phyloP scores from a whole-genome alignment of 306 rosid species.

The Rosa rugosa region DNA sequence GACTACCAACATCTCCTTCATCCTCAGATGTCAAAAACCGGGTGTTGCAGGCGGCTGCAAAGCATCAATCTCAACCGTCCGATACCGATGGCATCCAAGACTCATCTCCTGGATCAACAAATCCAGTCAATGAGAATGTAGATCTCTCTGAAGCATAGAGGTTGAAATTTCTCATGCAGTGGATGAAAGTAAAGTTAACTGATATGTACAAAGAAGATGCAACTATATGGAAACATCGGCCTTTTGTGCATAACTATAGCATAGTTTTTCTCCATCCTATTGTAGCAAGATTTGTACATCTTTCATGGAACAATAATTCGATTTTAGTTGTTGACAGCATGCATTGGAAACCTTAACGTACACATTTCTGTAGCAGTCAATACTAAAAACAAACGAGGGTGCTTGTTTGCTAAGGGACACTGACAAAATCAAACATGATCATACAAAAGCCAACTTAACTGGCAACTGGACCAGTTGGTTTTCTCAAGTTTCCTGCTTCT shows the following conservation, averaged over 20 bases:
- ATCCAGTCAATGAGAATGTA: constrained; percentile 49
- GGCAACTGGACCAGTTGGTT: not conserved
- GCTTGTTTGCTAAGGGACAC: constrained; percentile 5
- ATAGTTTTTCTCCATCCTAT: not conserved
- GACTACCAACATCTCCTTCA: constrained; percentile 91
- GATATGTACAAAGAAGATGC: not conserved
- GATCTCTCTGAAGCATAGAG: constrained; percentile 54
- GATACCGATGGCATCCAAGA: constrained; percentile 61
- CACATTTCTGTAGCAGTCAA: not conserved
- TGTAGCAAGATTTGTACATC: not conserved
- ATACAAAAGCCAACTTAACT: not conserved
- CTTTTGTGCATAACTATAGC: not conserved
- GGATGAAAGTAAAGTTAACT: not conserved
- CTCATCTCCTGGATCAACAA: constrained; percentile 42
- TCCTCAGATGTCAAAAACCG: constrained; percentile 87
- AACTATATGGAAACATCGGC: not conserved
- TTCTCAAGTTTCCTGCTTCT: not conserved
- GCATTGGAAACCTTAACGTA: not conserved
- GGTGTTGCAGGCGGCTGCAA: constrained; percentile 95
- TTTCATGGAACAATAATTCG: not conserved
- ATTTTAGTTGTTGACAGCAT: not conserved
- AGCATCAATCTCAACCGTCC: constrained; percentile 91
- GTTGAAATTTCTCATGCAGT: not conserved
- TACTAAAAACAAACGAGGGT: not conserved
- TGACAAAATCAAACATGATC: not conserved